Percentiles rank a stretch among this genome's conserved stretches.
Conservation (phyloP, 2,329 filamentous ascomycete species). For the Diaporthe ilicicola region DNA sequence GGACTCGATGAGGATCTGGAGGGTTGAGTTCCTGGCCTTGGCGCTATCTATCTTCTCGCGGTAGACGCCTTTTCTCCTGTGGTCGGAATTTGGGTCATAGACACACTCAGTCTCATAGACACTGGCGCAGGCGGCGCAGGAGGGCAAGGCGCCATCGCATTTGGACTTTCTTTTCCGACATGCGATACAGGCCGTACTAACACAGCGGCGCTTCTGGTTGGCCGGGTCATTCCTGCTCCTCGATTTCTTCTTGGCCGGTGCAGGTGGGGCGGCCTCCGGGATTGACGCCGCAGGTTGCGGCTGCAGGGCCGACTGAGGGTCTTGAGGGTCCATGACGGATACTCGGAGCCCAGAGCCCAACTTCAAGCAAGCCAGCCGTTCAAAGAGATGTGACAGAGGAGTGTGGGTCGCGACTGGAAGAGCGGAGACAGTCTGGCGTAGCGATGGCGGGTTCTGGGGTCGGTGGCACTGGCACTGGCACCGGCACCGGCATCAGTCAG, state of each 20-base stretch:
- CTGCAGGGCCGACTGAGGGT: conserved; percentile 23
- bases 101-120: conserved; percentile 92
- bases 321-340: conserved; percentile 25
- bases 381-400: neutral
- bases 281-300: neutral
- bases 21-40: conserved; percentile 85
- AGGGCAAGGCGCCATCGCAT: conserved; percentile 91
- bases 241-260: conserved; percentile 56
- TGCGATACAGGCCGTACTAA: conserved; percentile 85
- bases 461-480: conserved; percentile 15
- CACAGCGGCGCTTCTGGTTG: conserved; percentile 75
- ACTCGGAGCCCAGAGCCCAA: neutral
- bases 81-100: conserved; percentile 96
- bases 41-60: conserved; percentile 90
- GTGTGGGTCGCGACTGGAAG: neutral
- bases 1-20: conserved; percentile 92
- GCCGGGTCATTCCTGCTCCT: conserved; percentile 56
- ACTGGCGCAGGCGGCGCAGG: conserved; percentile 94
- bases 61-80: conserved; percentile 95
- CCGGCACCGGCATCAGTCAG: conserved; percentile 27
- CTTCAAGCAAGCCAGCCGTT: neutral
- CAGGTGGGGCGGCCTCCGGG: neutral
- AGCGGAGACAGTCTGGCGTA: conserved; percentile 1
- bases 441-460: neutral
- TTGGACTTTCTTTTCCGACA: conserved; percentile 83